Evolutionary conservation across 495 filamentous ascomycete genomes (phyloP).

Genomic region (Emericellopsis terricola): DNA sequence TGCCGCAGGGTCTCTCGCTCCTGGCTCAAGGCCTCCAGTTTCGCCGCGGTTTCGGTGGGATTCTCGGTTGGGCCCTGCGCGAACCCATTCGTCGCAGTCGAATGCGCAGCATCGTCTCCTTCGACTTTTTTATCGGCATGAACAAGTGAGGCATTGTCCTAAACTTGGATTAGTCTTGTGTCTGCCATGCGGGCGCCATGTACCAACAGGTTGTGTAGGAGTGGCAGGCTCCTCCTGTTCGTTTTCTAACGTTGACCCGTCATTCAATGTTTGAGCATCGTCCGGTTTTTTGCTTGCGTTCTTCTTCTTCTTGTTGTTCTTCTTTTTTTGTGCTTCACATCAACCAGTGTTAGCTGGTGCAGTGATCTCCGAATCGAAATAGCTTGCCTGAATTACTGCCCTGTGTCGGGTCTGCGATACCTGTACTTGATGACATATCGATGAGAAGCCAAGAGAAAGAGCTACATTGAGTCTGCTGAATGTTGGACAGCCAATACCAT

Average conservation of each 20-base stretch:
- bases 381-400: constrained; percentile 7
- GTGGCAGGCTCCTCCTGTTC: constrained; percentile 13
- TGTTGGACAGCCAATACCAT: not conserved
- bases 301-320: constrained; percentile 59
- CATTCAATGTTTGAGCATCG: constrained; percentile 12
- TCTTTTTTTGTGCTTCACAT: constrained; percentile 35
- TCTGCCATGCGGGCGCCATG: no score
- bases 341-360: constrained; percentile 1
- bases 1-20: constrained; percentile 63
- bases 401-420: constrained; percentile 13
- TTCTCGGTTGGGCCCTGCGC: no score
- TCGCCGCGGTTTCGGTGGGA: constrained; percentile 13
- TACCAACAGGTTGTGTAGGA: not conserved
- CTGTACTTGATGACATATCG: no score
- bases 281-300: constrained; percentile 22
- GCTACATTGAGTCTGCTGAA: not conserved
- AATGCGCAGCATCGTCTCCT: not conserved
- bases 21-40: constrained; percentile 56
- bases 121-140: constrained; percentile 2
- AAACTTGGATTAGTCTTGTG: no score
- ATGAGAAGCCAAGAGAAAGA: no score
- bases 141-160: no score
- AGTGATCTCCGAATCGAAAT: constrained; percentile 3
- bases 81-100: constrained; percentile 2
- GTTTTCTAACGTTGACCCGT: constrained; percentile 17